Evolutionary conservation across 2,329 filamentous ascomycete genomes (phyloP), one percentile per base, ranked within the genome.

Genomic region (Nemania diffusa): DNA sequence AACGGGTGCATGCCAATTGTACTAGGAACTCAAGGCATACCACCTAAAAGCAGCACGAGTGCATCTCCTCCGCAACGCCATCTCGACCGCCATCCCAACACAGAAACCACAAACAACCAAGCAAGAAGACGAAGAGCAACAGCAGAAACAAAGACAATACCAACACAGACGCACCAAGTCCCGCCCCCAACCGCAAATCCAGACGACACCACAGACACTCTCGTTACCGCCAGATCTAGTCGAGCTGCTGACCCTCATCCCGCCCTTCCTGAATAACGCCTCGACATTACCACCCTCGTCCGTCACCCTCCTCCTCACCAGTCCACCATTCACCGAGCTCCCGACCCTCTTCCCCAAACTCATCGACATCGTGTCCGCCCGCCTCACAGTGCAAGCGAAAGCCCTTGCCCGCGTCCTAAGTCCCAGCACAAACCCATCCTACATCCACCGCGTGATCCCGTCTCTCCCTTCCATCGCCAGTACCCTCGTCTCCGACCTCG

Each of bases 401-500:
- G 73, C 79, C 17, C 79, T 88, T 26, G 81, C 84, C 1, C 83
- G 85, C 44, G 78, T 86, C 37, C 75, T 81, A 2, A 81, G 83
- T 69, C 84, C 85, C 0, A 78, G 78, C 17, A 86, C 84, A 0
- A 87, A 87, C 75, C 80, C 85, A 0, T 86, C 85, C 22, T 87
- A 82, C 73, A 79, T 89, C n/a, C 88, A 90, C 78, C 86, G 88
- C 22, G 77, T 81, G 26, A 84, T 90, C 57, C 80, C 86, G 0
- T 78, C 81, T 20, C 79, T 91, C 1, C 78, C 84, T 0, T 69
- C 77, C 1, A 77, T 81, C 26, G 76, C 83, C 20, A 69, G 76
- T 3, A 65, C 78, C 2, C 81, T 87, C 1, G 74, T 72, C n/a
- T 37, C 74, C 13, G 68, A 77, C 3, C 73, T 83, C 4, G 64